These are phyloP conservation scores for Oidiodendron maius DNA, from an alignment of 495 filamentous ascomycete species.

Conservation along the genomic window DNA sequence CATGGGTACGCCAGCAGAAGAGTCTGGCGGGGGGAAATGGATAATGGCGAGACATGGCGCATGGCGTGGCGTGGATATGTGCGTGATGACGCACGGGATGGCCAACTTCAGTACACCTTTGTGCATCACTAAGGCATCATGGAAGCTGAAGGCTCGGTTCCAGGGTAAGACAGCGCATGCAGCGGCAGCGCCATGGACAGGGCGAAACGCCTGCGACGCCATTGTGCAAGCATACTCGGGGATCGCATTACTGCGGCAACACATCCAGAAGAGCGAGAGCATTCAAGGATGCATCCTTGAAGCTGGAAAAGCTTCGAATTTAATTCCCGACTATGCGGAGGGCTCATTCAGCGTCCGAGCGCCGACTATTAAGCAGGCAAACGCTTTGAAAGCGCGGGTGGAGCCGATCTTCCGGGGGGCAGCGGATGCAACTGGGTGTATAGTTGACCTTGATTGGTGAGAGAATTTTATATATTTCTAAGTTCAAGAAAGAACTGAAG, in stretches of 20 bases:
- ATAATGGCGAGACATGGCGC: slow-evolving; percentile 54
- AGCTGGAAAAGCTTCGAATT: not conserved
- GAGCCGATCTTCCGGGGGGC: not conserved
- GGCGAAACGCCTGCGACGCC: not conserved
- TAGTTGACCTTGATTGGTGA: not conserved
- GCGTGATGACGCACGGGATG: slow-evolving; percentile 26
- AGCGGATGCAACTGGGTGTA: not conserved
- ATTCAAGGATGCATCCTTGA: not conserved
- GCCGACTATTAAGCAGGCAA: not conserved
- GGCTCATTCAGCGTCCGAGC: not conserved
- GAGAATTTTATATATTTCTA: too few relatives aligned
- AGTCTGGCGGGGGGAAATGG: slow-evolving; percentile 61
- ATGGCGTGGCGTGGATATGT: slow-evolving; percentile 39
- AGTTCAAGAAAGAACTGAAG: too few relatives aligned
- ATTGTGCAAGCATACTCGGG: not conserved
- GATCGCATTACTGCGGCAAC: not conserved
- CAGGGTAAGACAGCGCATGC: not conserved
- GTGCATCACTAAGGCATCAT: not conserved
- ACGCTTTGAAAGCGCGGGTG: not conserved
- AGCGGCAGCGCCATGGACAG: not conserved
- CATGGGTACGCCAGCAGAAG: slow-evolving; percentile 65
- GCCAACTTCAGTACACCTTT: not conserved
- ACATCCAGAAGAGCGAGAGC: not conserved
- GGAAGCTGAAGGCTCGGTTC: not conserved
- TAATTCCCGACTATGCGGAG: not conserved